phyloP scores from a whole-genome alignment of 345 rosid genomes.

The Sonneratia alba region DNA sequence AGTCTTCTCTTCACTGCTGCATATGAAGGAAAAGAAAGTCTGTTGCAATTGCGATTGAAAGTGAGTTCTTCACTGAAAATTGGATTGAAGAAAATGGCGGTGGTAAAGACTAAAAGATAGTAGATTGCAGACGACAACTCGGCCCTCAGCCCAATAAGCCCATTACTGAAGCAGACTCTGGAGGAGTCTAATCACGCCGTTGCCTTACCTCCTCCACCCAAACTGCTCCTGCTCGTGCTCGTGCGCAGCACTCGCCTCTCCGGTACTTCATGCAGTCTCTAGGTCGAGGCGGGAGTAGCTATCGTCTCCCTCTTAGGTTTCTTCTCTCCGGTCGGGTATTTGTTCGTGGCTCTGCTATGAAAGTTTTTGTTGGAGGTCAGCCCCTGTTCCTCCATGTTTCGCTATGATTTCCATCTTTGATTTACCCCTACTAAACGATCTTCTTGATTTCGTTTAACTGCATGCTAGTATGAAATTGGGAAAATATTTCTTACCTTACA shows the following conservation, averaged over 20 bases:
- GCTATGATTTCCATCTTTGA: neutral
- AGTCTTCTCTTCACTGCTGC: too few relatives aligned
- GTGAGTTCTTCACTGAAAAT: neutral
- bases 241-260: neutral
- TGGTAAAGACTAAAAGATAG: neutral
- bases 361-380: constrained; percentile 57
- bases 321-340: constrained; percentile 6
- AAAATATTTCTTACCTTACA: too few relatives aligned
- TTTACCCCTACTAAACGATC: neutral
- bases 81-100: neutral
- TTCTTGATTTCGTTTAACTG: too few relatives aligned
- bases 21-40: too few relatives aligned
- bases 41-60: too few relatives aligned
- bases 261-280: neutral
- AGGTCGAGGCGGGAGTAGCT: neutral
- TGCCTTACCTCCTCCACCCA: neutral
- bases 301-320: constrained; percentile 1
- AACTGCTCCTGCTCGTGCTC: neutral
- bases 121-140: neutral
- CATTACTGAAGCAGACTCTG: neutral
- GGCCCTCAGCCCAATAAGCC: neutral
- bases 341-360: constrained; percentile 22
- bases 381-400: neutral
- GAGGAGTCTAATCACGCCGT: neutral
- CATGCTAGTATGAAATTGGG: neutral